Evolutionary conservation across 2,329 filamentous ascomycete genomes (phyloP).

Genomic region (Fulvia fulva): DNA sequence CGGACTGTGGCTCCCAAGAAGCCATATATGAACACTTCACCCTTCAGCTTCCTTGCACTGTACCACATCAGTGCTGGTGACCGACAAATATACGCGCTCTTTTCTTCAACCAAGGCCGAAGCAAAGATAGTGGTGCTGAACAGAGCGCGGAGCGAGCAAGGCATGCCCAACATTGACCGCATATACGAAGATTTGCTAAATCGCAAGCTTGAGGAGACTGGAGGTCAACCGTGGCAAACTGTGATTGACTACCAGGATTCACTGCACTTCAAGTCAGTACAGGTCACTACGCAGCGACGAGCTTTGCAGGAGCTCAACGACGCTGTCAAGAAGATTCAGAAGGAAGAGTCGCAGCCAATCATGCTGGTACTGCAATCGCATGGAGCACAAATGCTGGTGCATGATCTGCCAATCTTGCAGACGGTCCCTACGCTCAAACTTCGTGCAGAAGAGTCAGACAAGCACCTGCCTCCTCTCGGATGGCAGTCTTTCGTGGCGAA

Average conservation of each 20-base stretch:
- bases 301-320: conserved; percentile 85
- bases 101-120: conserved; percentile 75
- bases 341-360: conserved; percentile 73
- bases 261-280: conserved; percentile 77
- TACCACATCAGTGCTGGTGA: conserved; percentile 91
- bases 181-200: conserved; percentile 76
- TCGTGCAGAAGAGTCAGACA: conserved; percentile 77
- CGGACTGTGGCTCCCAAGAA: conserved; percentile 63
- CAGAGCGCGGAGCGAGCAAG: conserved; percentile 73
- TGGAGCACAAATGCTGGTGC: conserved; percentile 72
- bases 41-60: conserved; percentile 74
- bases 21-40: conserved; percentile 70
- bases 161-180: conserved; percentile 83
- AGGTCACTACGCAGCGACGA: conserved; percentile 85
- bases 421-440: conserved; percentile 82
- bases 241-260: conserved; percentile 84
- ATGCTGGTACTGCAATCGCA: conserved; percentile 90
- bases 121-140: conserved; percentile 88
- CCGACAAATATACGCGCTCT: conserved; percentile 86
- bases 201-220: conserved; percentile 61
- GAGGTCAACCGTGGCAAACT: conserved; percentile 69
- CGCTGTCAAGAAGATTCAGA: conserved; percentile 82
- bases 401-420: conserved; percentile 77
- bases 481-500: conserved; percentile 91
- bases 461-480: conserved; percentile 81